phyloP scores from a whole-genome alignment of 768 basidiomycete genomes.

The Candolleomyces aberdarensis region DNA sequence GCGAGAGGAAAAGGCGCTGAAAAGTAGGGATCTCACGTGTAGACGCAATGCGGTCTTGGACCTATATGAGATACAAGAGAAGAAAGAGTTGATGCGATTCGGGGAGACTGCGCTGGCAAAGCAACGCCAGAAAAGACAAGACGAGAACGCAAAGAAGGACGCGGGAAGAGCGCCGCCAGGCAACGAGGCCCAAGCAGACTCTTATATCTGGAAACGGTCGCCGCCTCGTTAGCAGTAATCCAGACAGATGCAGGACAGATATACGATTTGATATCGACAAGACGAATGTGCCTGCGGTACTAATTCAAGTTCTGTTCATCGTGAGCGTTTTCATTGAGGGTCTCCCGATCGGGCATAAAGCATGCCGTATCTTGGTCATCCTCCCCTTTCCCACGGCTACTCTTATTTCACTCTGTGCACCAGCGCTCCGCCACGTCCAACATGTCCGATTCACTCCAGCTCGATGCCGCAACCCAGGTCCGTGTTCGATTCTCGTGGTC shows the following conservation, averaged over 20 bases:
- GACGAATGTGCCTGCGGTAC: neutral
- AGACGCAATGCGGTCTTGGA: conserved; percentile 12
- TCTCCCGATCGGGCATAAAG: conserved; percentile 1
- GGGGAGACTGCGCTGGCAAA: conserved; percentile 4
- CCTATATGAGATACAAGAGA: neutral
- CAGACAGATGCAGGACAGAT: neutral
- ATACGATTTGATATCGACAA: neutral
- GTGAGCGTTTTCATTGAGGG: neutral
- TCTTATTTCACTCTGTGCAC: conserved; percentile 4
- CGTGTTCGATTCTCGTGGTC: conserved; percentile 6
- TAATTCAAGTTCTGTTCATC: neutral
- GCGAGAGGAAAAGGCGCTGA: conserved; percentile 23
- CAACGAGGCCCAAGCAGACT: neutral
- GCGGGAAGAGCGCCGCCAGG: neutral
- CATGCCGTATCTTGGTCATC: neutral
- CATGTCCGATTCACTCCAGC: conserved; percentile 48
- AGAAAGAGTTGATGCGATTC: conserved; percentile 4
- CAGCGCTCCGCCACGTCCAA: conserved; percentile 10
- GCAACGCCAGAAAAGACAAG: conserved; percentile 1
- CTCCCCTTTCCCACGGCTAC: conserved; percentile 5
- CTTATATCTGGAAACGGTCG: conserved; percentile 4
- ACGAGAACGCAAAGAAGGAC: neutral
- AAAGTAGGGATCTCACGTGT: conserved; percentile 35
- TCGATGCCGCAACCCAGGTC: conserved; percentile 80
- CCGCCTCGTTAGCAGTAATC: neutral